Evolutionary conservation across 1,284 basidiomycete species (phyloP).

Genomic region (Moesziomyces antarcticus): DNA sequence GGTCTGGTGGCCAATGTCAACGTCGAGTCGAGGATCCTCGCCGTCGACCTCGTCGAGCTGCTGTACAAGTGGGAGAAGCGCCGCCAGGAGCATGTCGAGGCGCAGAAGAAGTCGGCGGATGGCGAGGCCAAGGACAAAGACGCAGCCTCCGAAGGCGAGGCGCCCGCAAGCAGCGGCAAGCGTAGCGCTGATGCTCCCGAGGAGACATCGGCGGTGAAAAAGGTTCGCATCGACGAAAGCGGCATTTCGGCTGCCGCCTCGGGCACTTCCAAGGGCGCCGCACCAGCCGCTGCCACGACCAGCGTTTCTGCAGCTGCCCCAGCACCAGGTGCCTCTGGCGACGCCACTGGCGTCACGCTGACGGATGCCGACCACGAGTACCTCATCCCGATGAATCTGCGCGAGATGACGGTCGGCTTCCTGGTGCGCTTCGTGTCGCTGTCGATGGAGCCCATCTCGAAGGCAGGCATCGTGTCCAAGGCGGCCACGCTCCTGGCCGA

Average conservation of each 20-base stretch:
- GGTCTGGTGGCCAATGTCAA: conserved; percentile 79
- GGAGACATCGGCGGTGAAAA: conserved; percentile 67
- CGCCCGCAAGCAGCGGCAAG: conserved; percentile 21
- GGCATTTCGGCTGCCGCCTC: conserved; percentile 62
- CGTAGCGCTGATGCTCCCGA: conserved; percentile 29
- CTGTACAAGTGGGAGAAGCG: conserved; percentile 69
- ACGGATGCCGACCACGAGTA: conserved; percentile 53
- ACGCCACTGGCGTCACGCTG: conserved; percentile 9
- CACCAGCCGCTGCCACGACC: conserved; percentile 28
- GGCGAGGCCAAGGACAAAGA: conserved; percentile 4
- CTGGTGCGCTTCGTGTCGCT: conserved; percentile 86
- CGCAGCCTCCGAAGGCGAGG: conserved; percentile 11
- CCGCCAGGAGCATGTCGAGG: conserved; percentile 69
- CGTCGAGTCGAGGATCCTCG: conserved; percentile 79
- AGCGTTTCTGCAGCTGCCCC: not conserved
- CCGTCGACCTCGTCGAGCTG: conserved; percentile 69
- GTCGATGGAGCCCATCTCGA: conserved; percentile 76
- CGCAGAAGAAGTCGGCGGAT: conserved; percentile 20
- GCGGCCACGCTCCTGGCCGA: conserved; percentile 83
- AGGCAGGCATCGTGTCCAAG: conserved; percentile 77
- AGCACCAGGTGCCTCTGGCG: not conserved
- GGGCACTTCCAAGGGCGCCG: conserved; percentile 65
- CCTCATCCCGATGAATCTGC: conserved; percentile 57
- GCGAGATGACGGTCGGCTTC: conserved; percentile 82
- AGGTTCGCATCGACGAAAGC: conserved; percentile 70